Evolutionary conservation across 495 filamentous ascomycete genomes (phyloP).

Genomic region (Penicillium paradoxum): DNA sequence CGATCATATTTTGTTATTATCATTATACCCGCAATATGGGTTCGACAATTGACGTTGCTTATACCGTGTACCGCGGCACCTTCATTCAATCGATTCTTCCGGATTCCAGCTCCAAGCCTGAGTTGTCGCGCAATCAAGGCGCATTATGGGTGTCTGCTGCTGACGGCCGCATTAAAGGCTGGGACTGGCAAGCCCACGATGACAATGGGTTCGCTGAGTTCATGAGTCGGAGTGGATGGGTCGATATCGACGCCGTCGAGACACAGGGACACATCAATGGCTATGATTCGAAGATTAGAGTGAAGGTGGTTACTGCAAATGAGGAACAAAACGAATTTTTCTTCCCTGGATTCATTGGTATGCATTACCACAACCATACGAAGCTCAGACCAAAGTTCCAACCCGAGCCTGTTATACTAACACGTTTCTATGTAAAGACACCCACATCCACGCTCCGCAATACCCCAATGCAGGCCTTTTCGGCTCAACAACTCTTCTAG

Average conservation of each 20-base stretch:
- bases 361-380: not conserved
- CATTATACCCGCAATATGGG: not conserved
- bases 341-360: constrained; percentile 89
- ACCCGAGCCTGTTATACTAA: not conserved
- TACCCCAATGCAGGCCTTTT: constrained; percentile 90
- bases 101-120: constrained; percentile 15
- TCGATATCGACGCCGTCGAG: constrained; percentile 2
- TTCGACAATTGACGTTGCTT: not conserved
- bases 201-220: constrained; percentile 33
- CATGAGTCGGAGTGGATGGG: constrained; percentile 41
- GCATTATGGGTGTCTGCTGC: constrained; percentile 58
- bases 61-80: constrained; percentile 37
- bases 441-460: constrained; percentile 88
- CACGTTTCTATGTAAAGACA: constrained; percentile 51
- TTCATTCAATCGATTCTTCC: constrained; percentile 36
- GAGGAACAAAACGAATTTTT: constrained; percentile 57
- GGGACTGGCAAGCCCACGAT: constrained; percentile 26
- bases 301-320: constrained; percentile 24
- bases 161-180: constrained; percentile 53
- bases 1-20: not conserved
- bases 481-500: constrained; percentile 78
- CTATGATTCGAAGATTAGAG: not conserved
- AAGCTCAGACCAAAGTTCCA: too few species aligned
- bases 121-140: constrained; percentile 40
- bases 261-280: not conserved